Conservation (phyloP, 768 basidiomycete genomes). For the Flagelloscypha sp. region DNA sequence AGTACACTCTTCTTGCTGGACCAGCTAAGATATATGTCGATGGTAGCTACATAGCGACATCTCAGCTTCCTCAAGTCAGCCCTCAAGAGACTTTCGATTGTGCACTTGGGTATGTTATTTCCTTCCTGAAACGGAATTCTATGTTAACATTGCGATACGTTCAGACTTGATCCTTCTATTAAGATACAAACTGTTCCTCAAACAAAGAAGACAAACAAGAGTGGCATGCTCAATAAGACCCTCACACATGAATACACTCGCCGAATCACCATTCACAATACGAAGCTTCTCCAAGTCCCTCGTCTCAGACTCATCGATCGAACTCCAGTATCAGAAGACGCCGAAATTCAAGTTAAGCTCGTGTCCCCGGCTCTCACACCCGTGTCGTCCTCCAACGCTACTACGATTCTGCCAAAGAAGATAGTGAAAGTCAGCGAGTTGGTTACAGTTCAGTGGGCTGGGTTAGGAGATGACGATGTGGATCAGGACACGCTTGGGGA, state of each 20-base stretch:
- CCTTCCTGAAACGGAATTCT: not conserved
- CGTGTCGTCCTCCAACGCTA: constrained; percentile 9
- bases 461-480: too few relatives aligned
- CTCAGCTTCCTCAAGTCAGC: constrained; percentile 31
- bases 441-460: too few relatives aligned
- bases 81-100: constrained; percentile 38
- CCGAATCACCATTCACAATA: constrained; percentile 11
- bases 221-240: constrained; percentile 6
- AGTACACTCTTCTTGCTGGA: constrained; percentile 43
- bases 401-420: too few relatives aligned
- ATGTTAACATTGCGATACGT: too few relatives aligned
- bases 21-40: constrained; percentile 45
- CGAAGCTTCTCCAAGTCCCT: constrained; percentile 8
- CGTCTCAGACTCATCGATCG: constrained; percentile 11
- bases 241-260: constrained; percentile 8
- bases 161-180: constrained; percentile 32
- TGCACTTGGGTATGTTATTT: constrained; percentile 31
- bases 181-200: constrained; percentile 31
- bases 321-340: constrained; percentile 24
- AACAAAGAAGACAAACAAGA: constrained; percentile 24
- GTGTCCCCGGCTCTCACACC: constrained; percentile 18
- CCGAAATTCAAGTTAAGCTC: constrained; percentile 23
- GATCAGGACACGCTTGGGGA: constrained; percentile 19
- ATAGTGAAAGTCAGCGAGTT: too few relatives aligned
- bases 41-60: constrained; percentile 46